Percentiles rank a stretch among this genome's conserved stretches.
Evolutionary conservation across 495 filamentous ascomycete species (phyloP).

Genomic region (Xylaria telfairii): DNA sequence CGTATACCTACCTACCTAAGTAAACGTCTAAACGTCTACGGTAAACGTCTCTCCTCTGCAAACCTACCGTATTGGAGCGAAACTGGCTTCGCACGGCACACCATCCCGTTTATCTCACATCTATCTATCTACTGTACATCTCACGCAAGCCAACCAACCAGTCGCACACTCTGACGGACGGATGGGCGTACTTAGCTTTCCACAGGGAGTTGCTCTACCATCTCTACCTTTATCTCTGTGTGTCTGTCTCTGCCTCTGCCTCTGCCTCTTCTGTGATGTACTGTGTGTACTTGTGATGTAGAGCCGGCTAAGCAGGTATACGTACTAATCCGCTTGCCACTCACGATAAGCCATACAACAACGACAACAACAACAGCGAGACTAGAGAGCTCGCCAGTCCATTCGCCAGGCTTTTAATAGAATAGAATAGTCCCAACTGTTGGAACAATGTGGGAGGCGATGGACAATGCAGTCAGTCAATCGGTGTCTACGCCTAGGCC

Average conservation of each 20-base stretch:
- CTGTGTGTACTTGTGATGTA: neutral
- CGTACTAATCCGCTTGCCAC: conserved; percentile 6
- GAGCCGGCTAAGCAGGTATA: neutral
- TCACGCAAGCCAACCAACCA: conserved; percentile 3
- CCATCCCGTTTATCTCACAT: conserved; percentile 18
- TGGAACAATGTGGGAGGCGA: conserved; percentile 4
- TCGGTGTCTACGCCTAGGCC: too few relatives aligned
- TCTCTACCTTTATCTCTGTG: neutral
- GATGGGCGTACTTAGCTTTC: neutral
- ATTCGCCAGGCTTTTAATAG: conserved; percentile 13
- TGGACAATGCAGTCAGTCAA: neutral
- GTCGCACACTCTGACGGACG: neutral
- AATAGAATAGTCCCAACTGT: conserved; percentile 1
- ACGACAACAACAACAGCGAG: too few relatives aligned
- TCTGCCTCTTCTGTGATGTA: neutral
- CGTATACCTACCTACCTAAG: too few relatives aligned
- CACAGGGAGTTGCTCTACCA: conserved; percentile 10
- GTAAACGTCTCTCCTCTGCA: neutral
- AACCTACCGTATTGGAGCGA: conserved; percentile 22
- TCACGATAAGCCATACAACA: conserved; percentile 17
- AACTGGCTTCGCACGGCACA: conserved; percentile 9
- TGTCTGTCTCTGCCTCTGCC: neutral
- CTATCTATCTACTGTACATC: too few relatives aligned
- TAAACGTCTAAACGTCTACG: too few relatives aligned
- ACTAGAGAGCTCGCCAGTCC: neutral